A percentile compares a stretch with the other conserved stretches of the same genome.
These are phyloP conservation scores for Podaxis sp. DNA, from an alignment of 768 basidiomycete species.

Conservation along the genomic window DNA sequence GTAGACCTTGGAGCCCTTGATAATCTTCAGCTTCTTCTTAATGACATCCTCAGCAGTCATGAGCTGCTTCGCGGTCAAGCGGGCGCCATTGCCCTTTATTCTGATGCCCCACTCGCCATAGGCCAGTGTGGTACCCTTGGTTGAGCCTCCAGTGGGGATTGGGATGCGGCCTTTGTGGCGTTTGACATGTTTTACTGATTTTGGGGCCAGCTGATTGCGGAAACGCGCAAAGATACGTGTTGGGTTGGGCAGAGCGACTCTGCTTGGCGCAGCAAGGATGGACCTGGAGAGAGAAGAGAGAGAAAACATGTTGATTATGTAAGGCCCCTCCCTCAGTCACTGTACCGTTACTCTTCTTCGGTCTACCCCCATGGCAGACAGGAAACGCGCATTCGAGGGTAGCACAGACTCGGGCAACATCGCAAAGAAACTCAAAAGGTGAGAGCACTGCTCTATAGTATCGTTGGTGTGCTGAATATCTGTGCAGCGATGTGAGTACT, in stretches of 20 bases:
- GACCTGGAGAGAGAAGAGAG: conserved; percentile 38
- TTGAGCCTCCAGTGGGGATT: conserved; percentile 86
- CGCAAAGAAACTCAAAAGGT: conserved; percentile 73
- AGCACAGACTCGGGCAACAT: conserved; percentile 42
- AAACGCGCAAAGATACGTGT: conserved; percentile 39
- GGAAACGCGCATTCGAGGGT: conserved; percentile 60
- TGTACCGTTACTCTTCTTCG: background rate
- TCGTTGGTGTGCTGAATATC: conserved; percentile 19
- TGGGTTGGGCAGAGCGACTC: conserved; percentile 29
- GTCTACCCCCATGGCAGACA: conserved; percentile 56
- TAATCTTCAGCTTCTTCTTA: conserved; percentile 82
- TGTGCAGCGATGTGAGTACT: conserved; percentile 70
- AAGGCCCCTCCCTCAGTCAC: background rate
- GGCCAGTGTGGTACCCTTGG: conserved; percentile 88
- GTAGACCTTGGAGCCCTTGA: conserved; percentile 88
- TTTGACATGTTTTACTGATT: conserved; percentile 79
- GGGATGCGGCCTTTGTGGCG: conserved; percentile 90
- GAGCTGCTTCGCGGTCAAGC: conserved; percentile 89
- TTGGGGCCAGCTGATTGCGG: conserved; percentile 77
- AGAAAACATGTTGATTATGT: conserved; percentile 43
- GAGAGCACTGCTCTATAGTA: conserved; percentile 20
- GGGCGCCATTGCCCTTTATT: conserved; percentile 77
- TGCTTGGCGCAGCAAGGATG: conserved; percentile 22
- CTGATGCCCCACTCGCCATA: conserved; percentile 93
- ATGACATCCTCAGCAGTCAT: conserved; percentile 85